These are phyloP conservation scores for Fraxinus dipetala DNA, from an alignment of 305 asterid genomes.

Conservation along the genomic window DNA sequence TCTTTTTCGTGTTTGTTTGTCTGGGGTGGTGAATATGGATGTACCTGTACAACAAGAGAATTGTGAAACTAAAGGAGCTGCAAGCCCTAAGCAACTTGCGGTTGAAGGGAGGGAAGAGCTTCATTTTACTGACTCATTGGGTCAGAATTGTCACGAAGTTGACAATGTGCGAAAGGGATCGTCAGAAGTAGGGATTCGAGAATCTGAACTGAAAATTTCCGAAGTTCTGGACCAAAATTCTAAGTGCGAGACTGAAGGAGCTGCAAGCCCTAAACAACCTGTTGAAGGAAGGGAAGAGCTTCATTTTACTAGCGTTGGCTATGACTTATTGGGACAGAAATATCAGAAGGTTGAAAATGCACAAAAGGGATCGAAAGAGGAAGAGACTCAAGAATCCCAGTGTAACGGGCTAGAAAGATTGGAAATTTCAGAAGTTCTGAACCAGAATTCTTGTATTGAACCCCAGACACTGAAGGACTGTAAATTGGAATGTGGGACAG, in stretches of 20 bases:
- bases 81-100: constrained; percentile 21
- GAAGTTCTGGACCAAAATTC: constrained; percentile 25
- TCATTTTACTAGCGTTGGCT: constrained; percentile 12
- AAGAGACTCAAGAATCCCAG: constrained; percentile 24
- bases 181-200: constrained; percentile 27
- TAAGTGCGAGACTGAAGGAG: constrained; percentile 14
- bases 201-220: constrained; percentile 18
- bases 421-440: constrained; percentile 20
- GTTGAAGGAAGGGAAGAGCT: constrained; percentile 10
- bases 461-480: constrained; percentile 19
- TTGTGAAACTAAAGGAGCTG: constrained; percentile 14
- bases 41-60: constrained; percentile 11
- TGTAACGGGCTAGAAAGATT: constrained; percentile 27
- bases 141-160: constrained; percentile 9
- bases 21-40: constrained; percentile 26
- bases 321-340: constrained; percentile 20
- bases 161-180: constrained; percentile 21
- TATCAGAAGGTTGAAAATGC: constrained; percentile 3
- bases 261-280: constrained; percentile 21
- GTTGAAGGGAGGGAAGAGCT: constrained; percentile 6
- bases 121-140: constrained; percentile 21
- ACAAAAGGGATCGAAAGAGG: constrained; percentile 27
- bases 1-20: constrained; percentile 2
- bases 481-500: constrained; percentile 21
- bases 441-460: constrained; percentile 25